phyloP scores from a whole-genome alignment of 768 basidiomycete species.

The Suillus clintonianus region DNA sequence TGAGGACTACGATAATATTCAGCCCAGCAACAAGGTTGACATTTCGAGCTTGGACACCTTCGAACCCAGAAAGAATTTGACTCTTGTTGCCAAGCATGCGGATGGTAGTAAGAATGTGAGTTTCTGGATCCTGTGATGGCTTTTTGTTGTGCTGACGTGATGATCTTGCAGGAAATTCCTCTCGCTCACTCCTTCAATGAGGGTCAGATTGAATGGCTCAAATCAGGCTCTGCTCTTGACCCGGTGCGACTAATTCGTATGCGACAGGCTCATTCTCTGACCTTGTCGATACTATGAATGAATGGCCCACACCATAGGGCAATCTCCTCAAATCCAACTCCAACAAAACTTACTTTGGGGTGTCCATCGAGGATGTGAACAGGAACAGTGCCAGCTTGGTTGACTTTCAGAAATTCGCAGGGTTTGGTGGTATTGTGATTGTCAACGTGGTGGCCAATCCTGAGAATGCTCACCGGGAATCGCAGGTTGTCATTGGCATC shows the following conservation, averaged over 20 bases:
- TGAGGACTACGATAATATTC: slow-evolving; percentile 92
- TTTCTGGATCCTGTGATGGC: slow-evolving; percentile 1
- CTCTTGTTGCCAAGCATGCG: slow-evolving; percentile 76
- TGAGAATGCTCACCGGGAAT: neutral
- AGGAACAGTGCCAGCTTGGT: slow-evolving; percentile 86
- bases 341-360: slow-evolving; percentile 95
- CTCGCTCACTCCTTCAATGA: slow-evolving; percentile 96
- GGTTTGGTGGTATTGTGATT: slow-evolving; percentile 93
- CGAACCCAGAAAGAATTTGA: slow-evolving; percentile 90
- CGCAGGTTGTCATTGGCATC: slow-evolving; percentile 16
- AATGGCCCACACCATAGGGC: slow-evolving; percentile 77
- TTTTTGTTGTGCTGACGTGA: slow-evolving; percentile 12
- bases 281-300: slow-evolving; percentile 54
- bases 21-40: slow-evolving; percentile 84
- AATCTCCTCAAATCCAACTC: slow-evolving; percentile 95
- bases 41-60: slow-evolving; percentile 89
- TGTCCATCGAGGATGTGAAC: slow-evolving; percentile 87
- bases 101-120: slow-evolving; percentile 73
- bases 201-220: slow-evolving; percentile 98
- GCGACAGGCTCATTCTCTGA: neutral
- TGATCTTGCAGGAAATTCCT: slow-evolving; percentile 53
- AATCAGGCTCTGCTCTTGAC: slow-evolving; percentile 94
- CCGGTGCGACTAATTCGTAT: slow-evolving; percentile 48
- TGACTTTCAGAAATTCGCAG: slow-evolving; percentile 98
- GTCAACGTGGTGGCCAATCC: slow-evolving; percentile 90